Base-by-base conservation (phyloP, 2,329 filamentous ascomycete species). In the Sarocladium strictum region DNA sequence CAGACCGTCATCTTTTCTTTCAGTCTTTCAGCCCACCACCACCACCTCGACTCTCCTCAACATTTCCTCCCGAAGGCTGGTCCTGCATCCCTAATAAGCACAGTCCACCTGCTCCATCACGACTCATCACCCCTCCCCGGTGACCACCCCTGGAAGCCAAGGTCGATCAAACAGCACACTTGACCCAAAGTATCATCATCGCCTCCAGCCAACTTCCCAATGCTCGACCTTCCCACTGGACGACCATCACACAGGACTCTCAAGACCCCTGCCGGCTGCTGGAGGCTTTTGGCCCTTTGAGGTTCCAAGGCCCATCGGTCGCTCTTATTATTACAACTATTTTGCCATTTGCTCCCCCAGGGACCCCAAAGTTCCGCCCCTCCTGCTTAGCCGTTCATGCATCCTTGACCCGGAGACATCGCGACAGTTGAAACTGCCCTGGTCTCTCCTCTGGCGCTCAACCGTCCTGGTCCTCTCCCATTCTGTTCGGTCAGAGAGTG, bases 301-400 rank as follows among this genome's bases (percentile, higher is more conserved):
- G 24, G 43, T 24, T 27, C 29, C 23, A 3, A 27, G 10, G 24
- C 19, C 24, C 24, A 43, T 47, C n/a, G n/a, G 43, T 47, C 23
- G 4, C 43, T 47, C 38, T 43, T 23, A n/a, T 38, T 38, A n/a
- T 11, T 23, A 9, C 19, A 7, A 17, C 19, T 7, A 21, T 17
- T 17, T 14, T 7, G n/a, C 14, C 14, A 23, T 9, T 9, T 15
- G 12, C n/a, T 5, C 15, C 35, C 35, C 6, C 6, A 14, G 23
- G 47, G 47, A 21, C 26, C 23, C 52, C 27, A n/a, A 32, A 19
- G 15, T 45, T n/a, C 29, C 52, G 37, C 52, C 52, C 35, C 40
- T 45, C 21, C 50, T 33, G 19, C 17, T 53, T 38, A 45, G 52
- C 52, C 52, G 52, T 53, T 43, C 52, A 53, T 53, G 52, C 52